These are phyloP conservation scores for Saraca asoca DNA, from an alignment of 331 rosid genomes.

Conservation along the genomic window DNA sequence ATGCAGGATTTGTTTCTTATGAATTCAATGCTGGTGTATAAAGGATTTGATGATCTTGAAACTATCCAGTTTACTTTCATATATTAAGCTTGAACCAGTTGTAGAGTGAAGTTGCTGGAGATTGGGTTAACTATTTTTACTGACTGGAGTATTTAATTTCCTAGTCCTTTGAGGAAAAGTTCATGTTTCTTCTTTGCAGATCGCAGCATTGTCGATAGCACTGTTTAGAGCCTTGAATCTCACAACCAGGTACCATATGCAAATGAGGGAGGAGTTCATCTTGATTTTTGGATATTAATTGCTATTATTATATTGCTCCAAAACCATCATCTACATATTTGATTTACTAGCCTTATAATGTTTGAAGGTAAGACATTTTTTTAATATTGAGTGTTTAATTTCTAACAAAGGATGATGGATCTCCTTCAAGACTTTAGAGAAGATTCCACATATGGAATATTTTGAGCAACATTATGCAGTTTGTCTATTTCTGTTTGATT, in stretches of 20 bases:
- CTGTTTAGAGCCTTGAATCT: constrained; percentile 81
- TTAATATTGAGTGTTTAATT: not conserved
- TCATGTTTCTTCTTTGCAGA: constrained; percentile 50
- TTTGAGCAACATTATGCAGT: constrained; percentile 15
- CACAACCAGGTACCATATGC: constrained; percentile 64
- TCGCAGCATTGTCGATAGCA: constrained; percentile 89
- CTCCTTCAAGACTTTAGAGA: not conserved
- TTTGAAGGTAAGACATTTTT: not conserved
- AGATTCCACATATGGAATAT: constrained; percentile 26
- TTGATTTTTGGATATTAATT: constrained; percentile 22
- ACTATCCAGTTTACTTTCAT: not conserved
- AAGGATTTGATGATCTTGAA: constrained; percentile 26
- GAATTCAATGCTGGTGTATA: constrained; percentile 23
- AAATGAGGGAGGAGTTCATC: constrained; percentile 8
- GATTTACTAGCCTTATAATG: not conserved
- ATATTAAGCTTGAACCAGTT: constrained; percentile 4
- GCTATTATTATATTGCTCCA: constrained; percentile 14
- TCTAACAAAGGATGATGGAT: not conserved
- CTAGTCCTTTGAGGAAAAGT: constrained; percentile 22
- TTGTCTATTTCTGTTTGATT: constrained; percentile 18
- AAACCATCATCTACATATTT: not conserved
- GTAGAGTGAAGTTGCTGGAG: constrained; percentile 27
- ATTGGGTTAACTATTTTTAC: constrained; percentile 16
- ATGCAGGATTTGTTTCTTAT: constrained; percentile 18
- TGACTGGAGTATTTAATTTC: constrained; percentile 9